Evolutionary conservation across 78 protist species (phyloP).

Genomic region (Dictyostelium capitatum): DNA sequence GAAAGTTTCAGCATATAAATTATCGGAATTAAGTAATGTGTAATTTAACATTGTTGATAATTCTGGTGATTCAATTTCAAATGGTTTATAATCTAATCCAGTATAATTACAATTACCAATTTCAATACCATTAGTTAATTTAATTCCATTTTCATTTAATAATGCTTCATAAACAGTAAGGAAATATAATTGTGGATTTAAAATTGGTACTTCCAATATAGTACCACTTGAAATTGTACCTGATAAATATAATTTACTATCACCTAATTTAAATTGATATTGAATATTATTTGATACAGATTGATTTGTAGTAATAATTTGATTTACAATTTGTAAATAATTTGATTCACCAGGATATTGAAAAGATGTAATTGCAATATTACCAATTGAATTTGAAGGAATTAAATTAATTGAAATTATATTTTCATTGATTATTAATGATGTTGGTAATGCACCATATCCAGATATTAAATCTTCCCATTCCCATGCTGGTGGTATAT

Average conservation of each 20-base stretch:
- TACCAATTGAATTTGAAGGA: not conserved
- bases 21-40: constrained; percentile 30
- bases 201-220: constrained; percentile 8
- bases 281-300: not conserved
- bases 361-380: not conserved
- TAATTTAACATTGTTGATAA: constrained; percentile 14
- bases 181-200: constrained; percentile 41
- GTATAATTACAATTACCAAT: constrained; percentile 34
- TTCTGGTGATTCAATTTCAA: not conserved
- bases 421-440: constrained; percentile 65
- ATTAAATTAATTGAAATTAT: constrained; percentile 1
- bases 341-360: constrained; percentile 7
- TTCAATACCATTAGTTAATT: not conserved
- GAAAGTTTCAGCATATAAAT: constrained; percentile 65
- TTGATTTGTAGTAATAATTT: not conserved
- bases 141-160: not conserved
- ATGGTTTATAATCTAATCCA: constrained; percentile 3
- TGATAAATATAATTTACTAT: not conserved
- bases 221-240: not conserved
- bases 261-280: not conserved
- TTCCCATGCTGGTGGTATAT: constrained; percentile 45
- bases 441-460: constrained; percentile 67
- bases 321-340: constrained; percentile 9
- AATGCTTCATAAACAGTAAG: constrained; percentile 2
- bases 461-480: constrained; percentile 57